phyloP scores from a whole-genome alignment of 2,329 filamentous ascomycete species.

The Neocatenulostroma microsporum region DNA sequence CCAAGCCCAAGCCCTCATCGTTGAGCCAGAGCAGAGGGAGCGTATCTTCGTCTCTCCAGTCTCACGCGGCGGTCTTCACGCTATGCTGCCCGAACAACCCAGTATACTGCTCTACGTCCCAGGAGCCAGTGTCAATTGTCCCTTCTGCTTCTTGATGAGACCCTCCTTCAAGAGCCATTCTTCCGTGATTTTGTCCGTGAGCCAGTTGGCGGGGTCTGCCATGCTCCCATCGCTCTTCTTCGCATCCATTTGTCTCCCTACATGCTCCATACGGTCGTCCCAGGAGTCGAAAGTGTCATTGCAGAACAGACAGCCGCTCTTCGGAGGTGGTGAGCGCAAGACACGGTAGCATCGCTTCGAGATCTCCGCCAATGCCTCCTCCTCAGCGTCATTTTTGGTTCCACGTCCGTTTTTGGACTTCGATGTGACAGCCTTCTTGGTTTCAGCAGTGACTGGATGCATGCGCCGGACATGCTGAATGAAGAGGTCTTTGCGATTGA shows the following conservation, averaged over 20 bases:
- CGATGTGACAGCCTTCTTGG: slow-evolving; percentile 1
- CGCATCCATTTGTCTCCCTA: slow-evolving; percentile 68
- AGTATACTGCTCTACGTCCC: not conserved
- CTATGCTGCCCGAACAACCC: not conserved
- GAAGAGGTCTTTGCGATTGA: slow-evolving; percentile 89
- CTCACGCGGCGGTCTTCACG: not conserved
- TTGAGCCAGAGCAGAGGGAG: not conserved
- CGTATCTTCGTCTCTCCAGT: not conserved
- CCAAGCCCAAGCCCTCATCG: not conserved
- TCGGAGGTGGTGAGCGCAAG: slow-evolving; percentile 55
- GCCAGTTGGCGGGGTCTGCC: slow-evolving; percentile 29
- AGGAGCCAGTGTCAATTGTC: not conserved
- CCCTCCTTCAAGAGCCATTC: slow-evolving; percentile 34
- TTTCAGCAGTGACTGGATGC: slow-evolving; percentile 49
- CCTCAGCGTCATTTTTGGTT: slow-evolving; percentile 11
- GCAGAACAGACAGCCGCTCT: slow-evolving; percentile 61
- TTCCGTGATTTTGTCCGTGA: slow-evolving; percentile 26
- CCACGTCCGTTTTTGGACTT: slow-evolving; percentile 29
- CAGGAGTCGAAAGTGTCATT: slow-evolving; percentile 58
- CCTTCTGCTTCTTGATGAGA: slow-evolving; percentile 21
- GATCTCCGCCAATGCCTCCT: slow-evolving; percentile 37
- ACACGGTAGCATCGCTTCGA: slow-evolving; percentile 53
- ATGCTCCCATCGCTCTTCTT: slow-evolving; percentile 23
- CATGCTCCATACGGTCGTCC: slow-evolving; percentile 81
- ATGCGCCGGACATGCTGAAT: slow-evolving; percentile 81